phyloP scores from a whole-genome alignment of 108 stramenopile species.

The Seminavis robusta region DNA sequence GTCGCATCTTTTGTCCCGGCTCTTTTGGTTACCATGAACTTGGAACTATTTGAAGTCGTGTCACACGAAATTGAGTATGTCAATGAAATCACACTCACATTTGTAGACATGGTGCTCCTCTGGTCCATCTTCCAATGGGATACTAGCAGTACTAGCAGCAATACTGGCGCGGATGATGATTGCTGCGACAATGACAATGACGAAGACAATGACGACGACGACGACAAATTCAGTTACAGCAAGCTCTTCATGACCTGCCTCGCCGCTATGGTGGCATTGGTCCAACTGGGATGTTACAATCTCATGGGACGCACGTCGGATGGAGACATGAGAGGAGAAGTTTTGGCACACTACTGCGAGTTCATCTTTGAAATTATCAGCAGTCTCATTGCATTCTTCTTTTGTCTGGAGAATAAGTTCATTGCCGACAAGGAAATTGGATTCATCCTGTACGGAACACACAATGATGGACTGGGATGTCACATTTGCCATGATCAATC shows the following conservation, averaged over 20 bases:
- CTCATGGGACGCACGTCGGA: too few species aligned
- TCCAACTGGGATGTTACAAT: too few species aligned
- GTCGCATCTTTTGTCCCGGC: constrained; percentile 34
- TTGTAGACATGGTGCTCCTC: constrained; percentile 18
- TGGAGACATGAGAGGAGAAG: constrained; percentile 13
- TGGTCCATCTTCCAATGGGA: constrained; percentile 9
- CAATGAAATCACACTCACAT: constrained; percentile 41
- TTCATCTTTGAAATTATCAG: constrained; percentile 28
- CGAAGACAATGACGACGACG: too few species aligned
- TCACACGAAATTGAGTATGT: constrained; percentile 40
- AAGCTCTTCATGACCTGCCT: too few species aligned
- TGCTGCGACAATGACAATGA: too few species aligned
- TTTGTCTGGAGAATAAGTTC: constrained; percentile 38
- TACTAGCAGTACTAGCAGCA: too few species aligned
- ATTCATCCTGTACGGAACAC: constrained; percentile 29
- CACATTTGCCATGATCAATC: too few species aligned
- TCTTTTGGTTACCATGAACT: constrained; percentile 19
- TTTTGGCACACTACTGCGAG: constrained; percentile 29
- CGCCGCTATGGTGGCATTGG: too few species aligned
- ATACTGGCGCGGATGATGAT: too few species aligned
- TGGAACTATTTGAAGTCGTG: constrained; percentile 27
- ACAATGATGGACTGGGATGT: too few species aligned
- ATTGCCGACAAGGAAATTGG: constrained; percentile 35
- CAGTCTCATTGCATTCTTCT: constrained; percentile 29
- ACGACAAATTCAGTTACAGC: too few species aligned